phyloP scores from a whole-genome alignment of 2,329 filamentous ascomycete species.

The Ceratocystis albifundus region DNA sequence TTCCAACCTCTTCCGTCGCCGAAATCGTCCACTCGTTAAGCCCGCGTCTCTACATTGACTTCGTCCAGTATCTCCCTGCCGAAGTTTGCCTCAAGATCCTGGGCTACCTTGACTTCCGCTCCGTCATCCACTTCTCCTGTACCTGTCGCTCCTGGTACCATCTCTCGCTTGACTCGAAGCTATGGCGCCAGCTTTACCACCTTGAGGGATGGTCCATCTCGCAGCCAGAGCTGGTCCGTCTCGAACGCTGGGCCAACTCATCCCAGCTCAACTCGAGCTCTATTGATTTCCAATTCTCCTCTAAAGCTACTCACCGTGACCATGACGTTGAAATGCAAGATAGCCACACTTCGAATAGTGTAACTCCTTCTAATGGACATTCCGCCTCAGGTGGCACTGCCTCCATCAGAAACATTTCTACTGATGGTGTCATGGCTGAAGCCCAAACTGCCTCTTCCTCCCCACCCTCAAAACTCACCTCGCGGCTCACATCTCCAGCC shows the following conservation, averaged over 20 bases:
- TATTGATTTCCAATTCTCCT: constrained; percentile 21
- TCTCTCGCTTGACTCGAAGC: constrained; percentile 65
- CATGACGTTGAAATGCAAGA: constrained; percentile 26
- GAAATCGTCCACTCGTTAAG: constrained; percentile 69
- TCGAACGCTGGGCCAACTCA: constrained; percentile 22
- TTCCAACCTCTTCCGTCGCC: constrained; percentile 69
- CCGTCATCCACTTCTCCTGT: constrained; percentile 65
- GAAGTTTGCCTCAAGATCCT: constrained; percentile 88
- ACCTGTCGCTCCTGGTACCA: constrained; percentile 74
- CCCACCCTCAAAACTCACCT: not conserved
- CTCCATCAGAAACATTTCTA: too few species aligned
- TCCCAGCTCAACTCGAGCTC: constrained; percentile 17
- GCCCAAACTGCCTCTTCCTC: not conserved
- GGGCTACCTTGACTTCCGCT: constrained; percentile 69
- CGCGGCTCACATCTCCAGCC: constrained; percentile 27
- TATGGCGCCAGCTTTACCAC: constrained; percentile 78
- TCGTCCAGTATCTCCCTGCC: constrained; percentile 69
- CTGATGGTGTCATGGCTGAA: not conserved
- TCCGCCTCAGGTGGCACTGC: not conserved
- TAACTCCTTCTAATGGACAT: not conserved
- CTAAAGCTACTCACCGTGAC: not conserved
- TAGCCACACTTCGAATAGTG: not conserved
- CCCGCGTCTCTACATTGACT: constrained; percentile 84
- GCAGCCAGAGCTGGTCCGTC: constrained; percentile 46
- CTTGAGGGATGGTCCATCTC: constrained; percentile 77